Base-by-base conservation (phyloP, 106 monocot genomes). In the Dendrobium nobile region DNA sequence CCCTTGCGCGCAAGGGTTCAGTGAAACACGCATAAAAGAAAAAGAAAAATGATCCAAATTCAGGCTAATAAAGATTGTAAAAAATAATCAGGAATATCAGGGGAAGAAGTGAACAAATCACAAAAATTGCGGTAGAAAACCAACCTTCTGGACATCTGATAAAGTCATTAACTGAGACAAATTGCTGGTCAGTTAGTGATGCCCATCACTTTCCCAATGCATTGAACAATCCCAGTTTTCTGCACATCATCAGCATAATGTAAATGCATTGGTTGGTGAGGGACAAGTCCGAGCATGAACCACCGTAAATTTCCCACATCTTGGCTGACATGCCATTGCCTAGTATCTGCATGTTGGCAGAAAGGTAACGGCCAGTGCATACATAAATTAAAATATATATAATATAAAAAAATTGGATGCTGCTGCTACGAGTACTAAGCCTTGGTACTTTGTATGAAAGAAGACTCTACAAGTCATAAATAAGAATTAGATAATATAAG, bases 281-380 rank as follows among this genome's bases (percentile, higher is more conserved):
- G 75, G 76, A 61, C 97, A 94, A 8, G 91, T 98, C 68, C 89
- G 86, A 40, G 97, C 94, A 82, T 98, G 97, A 41, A 94, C 97
- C 40, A 92, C 80, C 13, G 88, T 91, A 11, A n/a, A 82, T 82
- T 42, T 98, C 97, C 97, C 97, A 98, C 97, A 98, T 94, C 84
- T 89, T 98, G 28, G 92, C 67, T 20, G 97, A 98, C 94, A 98
- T 94, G 45, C 96, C 94, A 65, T 84, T 87, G 68, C 97, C 97
- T 70, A 98, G 82, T 17, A 95, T 95, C 97, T 98, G 90, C 78
- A 89, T 79, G 79, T 19, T 31, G 67, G 58, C 47, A 77, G 41
- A 90, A 54, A 79, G 56, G 64, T 37, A 65, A 75, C 77, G 51
- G n/a, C 28, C 26, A 72, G 47, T 72, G 37, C 33, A 72, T 33